A percentile compares a stretch with the other conserved stretches of the same genome.
phyloP scores from a whole-genome alignment of 1,284 basidiomycete genomes.

The Stygiomarasmius scandens region DNA sequence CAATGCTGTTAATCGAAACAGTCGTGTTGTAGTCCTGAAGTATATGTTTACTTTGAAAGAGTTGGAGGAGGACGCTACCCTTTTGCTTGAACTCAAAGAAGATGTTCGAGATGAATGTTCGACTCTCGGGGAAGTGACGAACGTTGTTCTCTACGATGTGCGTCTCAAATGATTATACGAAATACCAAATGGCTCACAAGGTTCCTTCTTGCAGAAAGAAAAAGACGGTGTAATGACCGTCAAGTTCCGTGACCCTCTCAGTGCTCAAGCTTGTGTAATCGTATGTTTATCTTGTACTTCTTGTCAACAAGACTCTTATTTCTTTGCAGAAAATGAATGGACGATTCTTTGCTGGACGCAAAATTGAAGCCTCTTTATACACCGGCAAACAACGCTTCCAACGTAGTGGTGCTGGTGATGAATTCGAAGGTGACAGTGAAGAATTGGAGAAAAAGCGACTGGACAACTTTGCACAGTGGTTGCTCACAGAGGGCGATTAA shows the following conservation, averaged over 20 bases:
- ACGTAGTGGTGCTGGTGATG: constrained; percentile 67
- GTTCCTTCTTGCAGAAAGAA: constrained; percentile 69
- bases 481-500: constrained; percentile 76
- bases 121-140: constrained; percentile 92
- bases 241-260: constrained; percentile 87
- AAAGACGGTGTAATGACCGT: constrained; percentile 95
- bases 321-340: constrained; percentile 88
- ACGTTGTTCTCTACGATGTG: constrained; percentile 95
- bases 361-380: constrained; percentile 82
- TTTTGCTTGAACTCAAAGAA: constrained; percentile 92
- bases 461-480: constrained; percentile 88
- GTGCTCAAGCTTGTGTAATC: constrained; percentile 87
- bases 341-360: constrained; percentile 86
- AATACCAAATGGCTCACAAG: too few species aligned
- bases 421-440: constrained; percentile 62
- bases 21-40: constrained; percentile 87
- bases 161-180: constrained; percentile 41
- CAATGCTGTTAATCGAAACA: constrained; percentile 54
- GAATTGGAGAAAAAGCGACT: constrained; percentile 82
- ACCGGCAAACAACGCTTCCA: constrained; percentile 82
- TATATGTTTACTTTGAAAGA: constrained; percentile 94
- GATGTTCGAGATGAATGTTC: constrained; percentile 96
- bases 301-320: not conserved
- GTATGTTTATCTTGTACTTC: constrained; percentile 47
- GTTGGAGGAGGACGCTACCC: constrained; percentile 83